Conservation (phyloP, 192 early-diverging fungal species). For the Backusella macrospora region DNA sequence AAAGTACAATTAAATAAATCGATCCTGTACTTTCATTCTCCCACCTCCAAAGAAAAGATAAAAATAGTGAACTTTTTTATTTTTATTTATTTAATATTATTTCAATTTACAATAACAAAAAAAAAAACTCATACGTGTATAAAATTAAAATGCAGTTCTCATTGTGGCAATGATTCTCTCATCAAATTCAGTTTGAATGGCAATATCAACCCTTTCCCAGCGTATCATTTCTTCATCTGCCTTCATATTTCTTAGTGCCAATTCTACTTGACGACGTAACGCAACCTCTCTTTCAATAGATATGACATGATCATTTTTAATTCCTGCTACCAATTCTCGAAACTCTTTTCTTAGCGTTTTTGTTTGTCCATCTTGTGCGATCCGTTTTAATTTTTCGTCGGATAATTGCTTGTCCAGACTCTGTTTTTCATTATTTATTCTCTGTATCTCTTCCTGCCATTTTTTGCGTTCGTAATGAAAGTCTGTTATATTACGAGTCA, state of each 20-base stretch:
- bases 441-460: slow-evolving; percentile 33
- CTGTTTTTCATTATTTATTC: slow-evolving; percentile 12
- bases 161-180: background rate
- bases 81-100: too few species aligned
- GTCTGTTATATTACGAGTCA: slow-evolving; percentile 48
- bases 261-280: slow-evolving; percentile 45
- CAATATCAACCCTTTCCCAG: slow-evolving; percentile 36
- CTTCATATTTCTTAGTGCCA: slow-evolving; percentile 37
- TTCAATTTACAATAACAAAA: background rate
- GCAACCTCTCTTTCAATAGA: slow-evolving; percentile 44
- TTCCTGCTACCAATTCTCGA: slow-evolving; percentile 49
- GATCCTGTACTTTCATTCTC: too few species aligned
- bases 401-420: slow-evolving; percentile 35
- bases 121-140: background rate
- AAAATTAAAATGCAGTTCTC: background rate
- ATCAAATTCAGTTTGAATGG: slow-evolving; percentile 32
- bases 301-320: slow-evolving; percentile 48
- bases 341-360: slow-evolving; percentile 56
- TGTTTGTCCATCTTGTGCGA: slow-evolving; percentile 33
- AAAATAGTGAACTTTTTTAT: too few species aligned
- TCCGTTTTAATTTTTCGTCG: slow-evolving; percentile 41
- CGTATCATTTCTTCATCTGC: slow-evolving; percentile 37
- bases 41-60: too few species aligned
- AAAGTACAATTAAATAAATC: too few species aligned
- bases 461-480: slow-evolving; percentile 44